Percentiles rank a stretch among this genome's conserved stretches.
Evolutionary conservation across 1,284 basidiomycete species (phyloP).

Genomic region (Porodaedalea pini): DNA sequence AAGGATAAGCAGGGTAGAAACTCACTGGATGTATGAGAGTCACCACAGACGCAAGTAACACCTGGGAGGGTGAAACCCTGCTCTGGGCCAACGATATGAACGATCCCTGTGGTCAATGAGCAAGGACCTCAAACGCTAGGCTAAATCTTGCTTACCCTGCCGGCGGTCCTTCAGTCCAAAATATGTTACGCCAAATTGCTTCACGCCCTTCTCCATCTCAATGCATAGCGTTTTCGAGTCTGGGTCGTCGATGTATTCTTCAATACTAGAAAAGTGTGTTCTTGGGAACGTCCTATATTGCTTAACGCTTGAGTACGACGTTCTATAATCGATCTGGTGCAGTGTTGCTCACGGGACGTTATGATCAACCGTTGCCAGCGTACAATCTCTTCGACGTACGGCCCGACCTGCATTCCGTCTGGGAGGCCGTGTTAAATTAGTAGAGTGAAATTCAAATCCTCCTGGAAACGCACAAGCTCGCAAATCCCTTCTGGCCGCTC

Average conservation of each 20-base stretch:
- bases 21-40: slow-evolving; percentile 88
- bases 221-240: slow-evolving; percentile 88
- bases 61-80: slow-evolving; percentile 96
- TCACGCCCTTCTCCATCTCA: slow-evolving; percentile 91
- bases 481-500: slow-evolving; percentile 94
- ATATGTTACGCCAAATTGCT: slow-evolving; percentile 92
- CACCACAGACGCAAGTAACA: slow-evolving; percentile 93
- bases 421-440: slow-evolving; percentile 10
- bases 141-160: slow-evolving; percentile 55
- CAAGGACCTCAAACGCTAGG: slow-evolving; percentile 29
- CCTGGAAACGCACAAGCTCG: slow-evolving; percentile 67
- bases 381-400: slow-evolving; percentile 90
- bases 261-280: slow-evolving; percentile 75
- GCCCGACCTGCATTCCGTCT: slow-evolving; percentile 78
- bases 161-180: slow-evolving; percentile 90
- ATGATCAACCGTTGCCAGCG: slow-evolving; percentile 92
- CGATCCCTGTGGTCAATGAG: slow-evolving; percentile 83
- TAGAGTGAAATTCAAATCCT: slow-evolving; percentile 4
- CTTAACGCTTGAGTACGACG: neutral
- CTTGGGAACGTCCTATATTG: slow-evolving; percentile 71
- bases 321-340: neutral
- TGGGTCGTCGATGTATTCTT: slow-evolving; percentile 80
- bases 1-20: neutral
- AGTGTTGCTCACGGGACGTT: slow-evolving; percentile 78
- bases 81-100: slow-evolving; percentile 95